A percentile compares a stretch with the other conserved stretches of the same genome.
Conservation (phyloP, 1,284 basidiomycete genomes). For the Fomitopsis pinicola region DNA sequence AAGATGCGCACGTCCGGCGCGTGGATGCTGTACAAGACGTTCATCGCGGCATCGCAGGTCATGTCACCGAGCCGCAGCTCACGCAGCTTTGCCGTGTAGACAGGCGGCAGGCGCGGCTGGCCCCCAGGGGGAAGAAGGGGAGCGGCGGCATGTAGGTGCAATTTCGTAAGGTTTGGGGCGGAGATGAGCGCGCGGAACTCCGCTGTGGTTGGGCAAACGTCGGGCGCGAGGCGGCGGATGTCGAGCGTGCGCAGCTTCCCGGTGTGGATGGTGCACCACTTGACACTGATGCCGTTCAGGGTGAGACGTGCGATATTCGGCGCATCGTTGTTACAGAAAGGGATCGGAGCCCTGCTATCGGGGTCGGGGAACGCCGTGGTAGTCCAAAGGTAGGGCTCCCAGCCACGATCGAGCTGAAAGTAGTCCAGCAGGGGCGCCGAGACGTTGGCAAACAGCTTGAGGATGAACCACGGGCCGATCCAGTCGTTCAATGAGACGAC, state of each 20-base stretch:
- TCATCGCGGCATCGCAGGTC: constrained; percentile 39
- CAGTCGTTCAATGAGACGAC: constrained; percentile 48
- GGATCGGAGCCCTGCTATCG: constrained; percentile 14
- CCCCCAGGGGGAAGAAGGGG: constrained; percentile 35
- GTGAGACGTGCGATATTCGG: constrained; percentile 42
- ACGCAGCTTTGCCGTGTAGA: constrained; percentile 42
- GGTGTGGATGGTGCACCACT: constrained; percentile 46
- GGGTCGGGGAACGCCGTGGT: neutral
- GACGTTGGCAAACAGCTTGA: constrained; percentile 40
- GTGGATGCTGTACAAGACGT: constrained; percentile 39
- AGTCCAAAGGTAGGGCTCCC: constrained; percentile 1
- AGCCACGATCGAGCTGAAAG: constrained; percentile 53
- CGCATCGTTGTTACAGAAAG: constrained; percentile 44
- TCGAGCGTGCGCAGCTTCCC: constrained; percentile 55
- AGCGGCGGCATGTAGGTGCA: constrained; percentile 56
- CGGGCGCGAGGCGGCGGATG: constrained; percentile 49
- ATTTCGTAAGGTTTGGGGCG: constrained; percentile 25
- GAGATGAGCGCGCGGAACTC: constrained; percentile 49
- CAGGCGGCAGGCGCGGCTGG: constrained; percentile 22
- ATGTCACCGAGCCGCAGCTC: constrained; percentile 52
- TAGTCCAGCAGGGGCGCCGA: constrained; percentile 42
- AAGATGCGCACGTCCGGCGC: constrained; percentile 52
- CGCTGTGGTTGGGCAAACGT: constrained; percentile 40
- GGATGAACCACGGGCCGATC: constrained; percentile 40
- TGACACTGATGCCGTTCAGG: constrained; percentile 50